Conservation (phyloP, 2,329 filamentous ascomycete species). For the Amylocarpus encephaloides region DNA sequence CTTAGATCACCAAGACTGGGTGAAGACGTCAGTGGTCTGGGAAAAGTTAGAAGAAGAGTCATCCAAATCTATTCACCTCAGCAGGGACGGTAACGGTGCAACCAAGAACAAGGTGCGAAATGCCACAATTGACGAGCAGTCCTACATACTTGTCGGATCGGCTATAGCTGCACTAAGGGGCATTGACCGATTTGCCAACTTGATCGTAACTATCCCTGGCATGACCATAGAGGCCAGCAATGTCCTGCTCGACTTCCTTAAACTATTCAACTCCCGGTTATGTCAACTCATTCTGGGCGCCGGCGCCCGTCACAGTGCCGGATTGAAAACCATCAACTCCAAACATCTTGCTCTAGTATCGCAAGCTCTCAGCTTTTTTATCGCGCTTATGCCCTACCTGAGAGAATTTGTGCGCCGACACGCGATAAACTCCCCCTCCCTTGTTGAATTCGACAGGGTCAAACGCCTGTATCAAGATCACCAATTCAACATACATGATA, state of each 20-base stretch:
- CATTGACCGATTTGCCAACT: slow-evolving; percentile 74
- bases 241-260: slow-evolving; percentile 76
- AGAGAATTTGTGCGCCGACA: slow-evolving; percentile 87
- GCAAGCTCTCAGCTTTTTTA: slow-evolving; percentile 81
- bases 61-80: no score
- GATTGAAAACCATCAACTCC: slow-evolving; percentile 92
- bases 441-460: slow-evolving; percentile 33
- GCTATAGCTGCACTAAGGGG: no score
- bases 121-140: no score
- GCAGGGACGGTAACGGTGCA: no score
- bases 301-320: slow-evolving; percentile 80
- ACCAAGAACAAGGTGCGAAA: no score
- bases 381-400: slow-evolving; percentile 80
- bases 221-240: slow-evolving; percentile 79
- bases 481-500: slow-evolving; percentile 67
- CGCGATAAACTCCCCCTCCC: slow-evolving; percentile 41
- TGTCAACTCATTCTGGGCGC: slow-evolving; percentile 96
- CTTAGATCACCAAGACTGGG: slow-evolving; percentile 62
- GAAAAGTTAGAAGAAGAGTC: no score
- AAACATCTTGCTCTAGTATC: slow-evolving; percentile 90
- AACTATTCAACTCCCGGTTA: slow-evolving; percentile 90
- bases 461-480: slow-evolving; percentile 51
- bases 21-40: no score
- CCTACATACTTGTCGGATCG: no score
- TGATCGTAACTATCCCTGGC: slow-evolving; percentile 79